Evolutionary conservation across 2,329 filamentous ascomycete genomes (phyloP).

Genomic region (Ophioceras dolichostomum): DNA sequence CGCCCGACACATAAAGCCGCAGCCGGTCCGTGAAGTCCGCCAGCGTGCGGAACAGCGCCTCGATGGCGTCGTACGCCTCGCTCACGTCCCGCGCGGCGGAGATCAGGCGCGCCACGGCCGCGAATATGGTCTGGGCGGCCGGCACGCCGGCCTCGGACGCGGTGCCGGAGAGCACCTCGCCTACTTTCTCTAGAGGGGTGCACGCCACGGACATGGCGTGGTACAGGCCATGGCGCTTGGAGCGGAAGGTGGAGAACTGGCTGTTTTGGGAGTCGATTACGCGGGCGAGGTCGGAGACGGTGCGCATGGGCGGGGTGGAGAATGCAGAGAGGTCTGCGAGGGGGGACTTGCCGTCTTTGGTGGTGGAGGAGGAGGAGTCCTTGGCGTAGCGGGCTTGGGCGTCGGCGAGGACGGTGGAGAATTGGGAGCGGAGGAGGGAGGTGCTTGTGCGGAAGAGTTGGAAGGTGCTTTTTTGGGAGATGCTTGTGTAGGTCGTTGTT

Average conservation of each 20-base stretch:
- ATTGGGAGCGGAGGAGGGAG: no score
- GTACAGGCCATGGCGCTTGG: constrained; percentile 1
- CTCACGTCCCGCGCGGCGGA: constrained; percentile 1
- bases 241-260: not conserved
- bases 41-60: not conserved
- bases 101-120: constrained; percentile 2
- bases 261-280: constrained; percentile 1
- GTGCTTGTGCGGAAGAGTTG: no score
- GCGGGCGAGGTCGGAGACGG: not conserved
- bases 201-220: constrained; percentile 1
- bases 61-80: constrained; percentile 2
- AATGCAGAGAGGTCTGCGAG: no score
- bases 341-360: no score
- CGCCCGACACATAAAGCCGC: constrained; percentile 2
- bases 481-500: no score
- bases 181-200: constrained; percentile 1
- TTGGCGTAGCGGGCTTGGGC: constrained; percentile 2
- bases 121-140: constrained; percentile 2
- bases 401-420: not conserved
- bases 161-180: not conserved
- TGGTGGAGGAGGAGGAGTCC: no score
- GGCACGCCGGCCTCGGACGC: constrained; percentile 1
- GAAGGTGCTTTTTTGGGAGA: no score
- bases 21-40: constrained; percentile 1
- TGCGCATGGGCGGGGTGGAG: not conserved